Evolutionary conservation across 1,284 basidiomycete species (phyloP).

Genomic region (Puccinia coronata): DNA sequence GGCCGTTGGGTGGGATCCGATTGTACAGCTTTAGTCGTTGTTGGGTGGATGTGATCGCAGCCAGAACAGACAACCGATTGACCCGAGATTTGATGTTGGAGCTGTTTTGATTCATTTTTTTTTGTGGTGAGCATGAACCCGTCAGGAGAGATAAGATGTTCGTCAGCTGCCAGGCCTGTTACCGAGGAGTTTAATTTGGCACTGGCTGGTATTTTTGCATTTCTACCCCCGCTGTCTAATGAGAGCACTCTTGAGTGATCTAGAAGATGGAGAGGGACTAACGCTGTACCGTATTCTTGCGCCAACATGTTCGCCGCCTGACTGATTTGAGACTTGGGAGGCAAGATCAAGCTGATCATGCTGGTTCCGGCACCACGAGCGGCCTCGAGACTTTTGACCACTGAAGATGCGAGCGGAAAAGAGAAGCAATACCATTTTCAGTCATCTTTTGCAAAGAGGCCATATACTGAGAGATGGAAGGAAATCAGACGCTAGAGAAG

Average conservation of each 20-base stretch:
- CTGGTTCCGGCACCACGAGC: slow-evolving; percentile 96
- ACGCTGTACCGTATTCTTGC: slow-evolving; percentile 76
- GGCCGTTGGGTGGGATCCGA: slow-evolving; percentile 91
- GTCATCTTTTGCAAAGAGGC: not conserved
- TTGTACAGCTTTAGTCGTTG: slow-evolving; percentile 96
- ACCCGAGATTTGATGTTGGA: slow-evolving; percentile 99
- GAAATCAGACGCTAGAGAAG: not conserved
- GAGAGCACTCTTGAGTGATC: not conserved
- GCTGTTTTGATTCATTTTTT: not conserved
- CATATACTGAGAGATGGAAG: not conserved
- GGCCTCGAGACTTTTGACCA: slow-evolving; percentile 88
- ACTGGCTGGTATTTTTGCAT: not conserved
- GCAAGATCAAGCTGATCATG: slow-evolving; percentile 95
- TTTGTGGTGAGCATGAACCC: slow-evolving; percentile 37
- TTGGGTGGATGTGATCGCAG: slow-evolving; percentile 98
- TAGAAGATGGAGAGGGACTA: not conserved
- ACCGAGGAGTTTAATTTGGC: not conserved
- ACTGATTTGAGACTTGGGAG: slow-evolving; percentile 80
- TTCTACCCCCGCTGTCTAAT: not conserved
- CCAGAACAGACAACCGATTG: slow-evolving; percentile 93
- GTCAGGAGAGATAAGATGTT: not conserved
- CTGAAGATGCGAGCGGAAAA: slow-evolving; percentile 19
- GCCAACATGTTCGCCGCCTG: slow-evolving; percentile 93
- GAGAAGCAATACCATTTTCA: not conserved
- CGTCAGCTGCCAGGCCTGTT: not conserved